Percentiles rank a stretch among this genome's conserved stretches.
These are phyloP conservation scores for Calonectria crousiana DNA, from an alignment of 2,329 filamentous ascomycete species.

Conservation along the genomic window DNA sequence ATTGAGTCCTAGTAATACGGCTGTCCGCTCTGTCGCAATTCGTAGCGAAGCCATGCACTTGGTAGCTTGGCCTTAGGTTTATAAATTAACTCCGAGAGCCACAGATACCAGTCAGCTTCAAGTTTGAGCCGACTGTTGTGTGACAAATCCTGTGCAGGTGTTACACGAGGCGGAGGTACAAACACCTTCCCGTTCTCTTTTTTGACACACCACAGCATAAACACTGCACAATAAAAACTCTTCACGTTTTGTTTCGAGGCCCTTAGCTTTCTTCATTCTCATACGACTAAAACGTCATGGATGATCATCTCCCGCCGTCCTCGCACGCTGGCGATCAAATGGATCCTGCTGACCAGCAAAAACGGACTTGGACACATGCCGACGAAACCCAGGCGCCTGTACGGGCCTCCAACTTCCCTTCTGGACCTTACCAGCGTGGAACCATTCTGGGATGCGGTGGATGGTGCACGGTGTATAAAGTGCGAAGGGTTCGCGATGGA, in stretches of 20 bases:
- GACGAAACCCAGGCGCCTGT: neutral
- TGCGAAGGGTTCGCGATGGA: conserved; percentile 39
- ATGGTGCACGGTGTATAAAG: conserved; percentile 46
- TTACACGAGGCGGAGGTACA: neutral
- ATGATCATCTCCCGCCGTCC: neutral
- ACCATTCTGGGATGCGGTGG: conserved; percentile 44
- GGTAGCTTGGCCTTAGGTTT: neutral
- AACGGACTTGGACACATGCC: neutral
- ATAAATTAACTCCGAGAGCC: neutral
- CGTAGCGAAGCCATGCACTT: neutral
- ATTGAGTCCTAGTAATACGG: neutral
- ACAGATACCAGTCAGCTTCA: neutral
- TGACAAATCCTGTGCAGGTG: neutral
- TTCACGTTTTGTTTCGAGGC: neutral
- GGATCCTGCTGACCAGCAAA: neutral
- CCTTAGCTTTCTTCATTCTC: neutral
- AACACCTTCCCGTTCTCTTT: neutral
- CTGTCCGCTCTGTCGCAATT: neutral
- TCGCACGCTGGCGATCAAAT: neutral
- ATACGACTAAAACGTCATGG: neutral
- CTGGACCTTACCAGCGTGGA: conserved; percentile 42
- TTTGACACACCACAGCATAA: neutral
- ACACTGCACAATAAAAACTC: neutral
- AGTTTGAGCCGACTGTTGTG: neutral
- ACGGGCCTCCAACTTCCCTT: conserved; percentile 26